Evolutionary conservation across 2,329 filamentous ascomycete species (phyloP), one percentile per base, ranked within the genome.

Genomic region (Aspergillus pseudonomiae): DNA sequence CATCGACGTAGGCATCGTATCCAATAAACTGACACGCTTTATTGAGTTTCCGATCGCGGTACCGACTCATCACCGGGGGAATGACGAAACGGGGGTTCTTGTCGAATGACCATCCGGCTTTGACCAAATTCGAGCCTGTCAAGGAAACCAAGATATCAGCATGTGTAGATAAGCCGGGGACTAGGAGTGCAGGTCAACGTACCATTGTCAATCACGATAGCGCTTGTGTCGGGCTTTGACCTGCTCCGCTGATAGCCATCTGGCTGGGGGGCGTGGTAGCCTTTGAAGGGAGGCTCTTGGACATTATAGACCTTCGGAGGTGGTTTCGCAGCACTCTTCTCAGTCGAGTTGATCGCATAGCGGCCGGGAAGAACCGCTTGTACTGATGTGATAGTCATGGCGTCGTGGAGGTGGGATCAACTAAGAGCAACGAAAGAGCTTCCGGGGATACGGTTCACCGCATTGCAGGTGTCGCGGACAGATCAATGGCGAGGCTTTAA

Each of bases 131-230:
- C 28, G 94, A 95, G 69, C 95, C 94, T 97, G 71, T 54, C n/a
- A 11, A 28, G 24, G 5, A 19, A 52, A 11, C 24, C n/a, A 2
- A 24, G 34, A 43, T 19, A 58, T 69, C 19, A 66, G 32, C n/a
- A 55, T 39, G 16, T 11, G 6, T 26, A 32, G 2, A 50, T 16
- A 36, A 16, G 16, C 19, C 6, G 12, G 32, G 12, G 43, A 24
- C 30, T 26, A 65, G 34, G 16, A 12, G 3, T 60, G 16, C 28
- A 30, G 41, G n/a, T 6, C 28, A 53, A 61, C 68, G 53, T 81
- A 96, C 94, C 95, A 90, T 97, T 97, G 82, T 99, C 95, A 75
- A 99, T 98, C 66, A 99, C 92, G 73, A 99, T 97, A 57, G 93
- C 92, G 58, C 89, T 91, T 53, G 82, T 81, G 63, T 82, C 84